Conservation (phyloP, 2,329 filamentous ascomycete species). For the Alternaria metachromatica region DNA sequence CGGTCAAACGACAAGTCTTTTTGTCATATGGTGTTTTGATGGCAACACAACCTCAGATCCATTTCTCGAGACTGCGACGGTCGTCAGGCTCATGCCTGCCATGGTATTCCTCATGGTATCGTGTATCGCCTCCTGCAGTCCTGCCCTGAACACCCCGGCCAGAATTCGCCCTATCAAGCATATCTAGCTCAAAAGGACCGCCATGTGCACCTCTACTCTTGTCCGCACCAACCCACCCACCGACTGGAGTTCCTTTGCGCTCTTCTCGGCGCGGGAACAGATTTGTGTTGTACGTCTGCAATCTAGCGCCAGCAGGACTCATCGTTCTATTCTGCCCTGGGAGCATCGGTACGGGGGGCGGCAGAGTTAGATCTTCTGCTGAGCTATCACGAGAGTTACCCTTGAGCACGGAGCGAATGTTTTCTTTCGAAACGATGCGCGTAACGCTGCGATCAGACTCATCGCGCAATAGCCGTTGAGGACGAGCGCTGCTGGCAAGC, state of each 20-base stretch:
- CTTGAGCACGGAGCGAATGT: conserved; percentile 38
- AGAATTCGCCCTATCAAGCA: not conserved
- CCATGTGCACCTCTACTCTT: not conserved
- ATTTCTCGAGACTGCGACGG: not conserved
- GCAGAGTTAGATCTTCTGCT: conserved; percentile 17
- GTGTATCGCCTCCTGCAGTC: not conserved
- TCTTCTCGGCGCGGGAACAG: conserved; percentile 36
- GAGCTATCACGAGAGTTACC: conserved; percentile 26
- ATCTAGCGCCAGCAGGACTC: not conserved
- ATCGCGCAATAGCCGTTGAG: conserved; percentile 4
- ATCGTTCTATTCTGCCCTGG: not conserved
- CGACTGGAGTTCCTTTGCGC: conserved; percentile 20
- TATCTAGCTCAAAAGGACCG: not conserved
- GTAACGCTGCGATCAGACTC: conserved; percentile 12
- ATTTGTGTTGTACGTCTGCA: conserved; percentile 38
- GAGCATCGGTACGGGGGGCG: conserved; percentile 2
- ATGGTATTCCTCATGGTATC: not conserved
- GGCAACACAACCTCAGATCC: not conserved
- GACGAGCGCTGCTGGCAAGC: not conserved
- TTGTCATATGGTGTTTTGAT: not conserved
- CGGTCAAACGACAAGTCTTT: not conserved
- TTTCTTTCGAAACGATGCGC: conserved; percentile 43
- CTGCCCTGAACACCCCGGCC: not conserved
- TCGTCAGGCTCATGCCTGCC: not conserved
- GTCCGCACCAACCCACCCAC: conserved; percentile 9